Evolutionary conservation across 441 rosid species (phyloP).

Genomic region (Adansonia madagascariensis): DNA sequence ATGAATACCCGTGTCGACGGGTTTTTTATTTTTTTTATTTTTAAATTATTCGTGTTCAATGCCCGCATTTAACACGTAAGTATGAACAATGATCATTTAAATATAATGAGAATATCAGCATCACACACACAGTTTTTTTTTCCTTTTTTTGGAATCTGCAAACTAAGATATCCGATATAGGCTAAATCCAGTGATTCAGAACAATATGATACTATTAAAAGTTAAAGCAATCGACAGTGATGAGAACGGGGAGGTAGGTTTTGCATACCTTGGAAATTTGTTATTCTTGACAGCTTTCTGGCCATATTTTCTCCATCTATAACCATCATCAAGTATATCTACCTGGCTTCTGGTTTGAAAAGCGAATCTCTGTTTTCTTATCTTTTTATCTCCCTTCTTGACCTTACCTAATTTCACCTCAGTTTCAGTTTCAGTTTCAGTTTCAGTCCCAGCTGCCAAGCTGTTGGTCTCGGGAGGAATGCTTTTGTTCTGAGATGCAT

Average conservation of each 20-base stretch:
- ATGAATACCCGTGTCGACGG: too few relatives aligned
- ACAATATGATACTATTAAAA: background rate
- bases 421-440: background rate
- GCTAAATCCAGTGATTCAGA: background rate
- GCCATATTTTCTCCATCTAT: slow-evolving; percentile 74
- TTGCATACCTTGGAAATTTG: slow-evolving; percentile 55
- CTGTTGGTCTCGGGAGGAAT: slow-evolving; percentile 4
- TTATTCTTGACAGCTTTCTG: slow-evolving; percentile 73
- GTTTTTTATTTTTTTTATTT: too few relatives aligned
- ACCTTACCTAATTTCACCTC: slow-evolving; percentile 27
- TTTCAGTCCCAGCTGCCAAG: slow-evolving; percentile 25
- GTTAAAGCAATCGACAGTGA: background rate
- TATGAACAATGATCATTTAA: too few relatives aligned
- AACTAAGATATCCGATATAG: background rate
- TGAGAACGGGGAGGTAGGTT: background rate
- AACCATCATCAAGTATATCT: slow-evolving; percentile 75
- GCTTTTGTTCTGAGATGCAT: background rate
- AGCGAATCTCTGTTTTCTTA: slow-evolving; percentile 52
- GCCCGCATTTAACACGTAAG: too few relatives aligned
- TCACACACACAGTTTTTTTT: too few relatives aligned
- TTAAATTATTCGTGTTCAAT: too few relatives aligned
- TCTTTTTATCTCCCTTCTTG: slow-evolving; percentile 43
- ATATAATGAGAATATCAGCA: too few relatives aligned
- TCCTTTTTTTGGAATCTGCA: background rate
- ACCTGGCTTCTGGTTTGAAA: slow-evolving; percentile 77